Base-by-base conservation (phyloP, 208 protist genomes). In the Trypanosoma theileri region DNA sequence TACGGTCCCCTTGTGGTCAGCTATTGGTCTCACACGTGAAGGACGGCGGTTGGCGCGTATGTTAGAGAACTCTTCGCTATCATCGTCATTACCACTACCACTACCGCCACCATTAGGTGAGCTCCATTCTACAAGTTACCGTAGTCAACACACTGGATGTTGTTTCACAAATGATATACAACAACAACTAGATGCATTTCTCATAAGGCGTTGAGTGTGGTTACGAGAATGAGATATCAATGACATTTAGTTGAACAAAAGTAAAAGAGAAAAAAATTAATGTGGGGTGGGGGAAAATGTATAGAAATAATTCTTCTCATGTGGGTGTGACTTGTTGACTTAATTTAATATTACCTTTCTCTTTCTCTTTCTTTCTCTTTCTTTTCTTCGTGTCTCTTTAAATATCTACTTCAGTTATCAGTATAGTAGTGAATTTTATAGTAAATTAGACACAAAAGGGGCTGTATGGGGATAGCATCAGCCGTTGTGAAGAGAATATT, bases 131-230 rank as follows among this genome's bases (percentile, higher is more conserved):
- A 35, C 28, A 35, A 35, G 28, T 35, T 66, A 65, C 28, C 57
- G 66, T 21, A 72, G 66, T 52, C 57, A 45, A 42, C 17, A 45
- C 19, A 72, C 66, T 24, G 66, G 66, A 12, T 72, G 66, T 40
- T 52, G 56, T 35, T 72, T 72, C 48, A 72, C 66, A 55, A 46
- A 65, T 46, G 50, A 72, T 52, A 59, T 40, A 42, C 24, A 21
- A 13, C 66, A 72, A 41, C 66, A 72, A 35, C 17, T 72, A 41
- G 58, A 64, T 28, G 58, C 66, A 17, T 72, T 66, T 40, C 28
- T 59, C 0, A 40, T 60, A 21, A 61, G 31, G 14, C 55, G 31
- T 44, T 69, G 58, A 62, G 44, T 41, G 12, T 41, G 12, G 11
- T 4, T 57, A 4, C n/a, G 16, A 59, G 16, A n/a, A 14, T 59